Conservation (phyloP, 2,329 filamentous ascomycete genomes). For the Cladophialophora bantiana region DNA sequence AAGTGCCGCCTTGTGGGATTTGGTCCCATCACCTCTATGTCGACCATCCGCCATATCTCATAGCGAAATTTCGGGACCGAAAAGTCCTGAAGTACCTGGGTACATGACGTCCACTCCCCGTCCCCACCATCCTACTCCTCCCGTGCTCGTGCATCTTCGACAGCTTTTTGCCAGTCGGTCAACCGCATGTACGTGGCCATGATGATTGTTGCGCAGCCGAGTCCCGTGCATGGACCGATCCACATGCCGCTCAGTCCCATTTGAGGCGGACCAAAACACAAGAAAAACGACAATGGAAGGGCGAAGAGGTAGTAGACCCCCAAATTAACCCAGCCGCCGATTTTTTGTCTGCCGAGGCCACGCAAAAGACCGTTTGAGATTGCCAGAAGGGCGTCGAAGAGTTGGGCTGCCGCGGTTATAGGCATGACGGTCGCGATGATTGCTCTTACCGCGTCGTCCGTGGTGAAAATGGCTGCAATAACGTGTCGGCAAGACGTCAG, state of each 20-base stretch:
- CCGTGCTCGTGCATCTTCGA: constrained; percentile 55
- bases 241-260: constrained; percentile 78
- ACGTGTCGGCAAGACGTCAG: constrained; percentile 68
- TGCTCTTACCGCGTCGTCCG: constrained; percentile 67
- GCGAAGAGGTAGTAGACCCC: constrained; percentile 80
- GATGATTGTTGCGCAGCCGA: constrained; percentile 78
- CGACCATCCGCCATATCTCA: neutral
- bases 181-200: constrained; percentile 71
- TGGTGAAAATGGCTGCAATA: constrained; percentile 74
- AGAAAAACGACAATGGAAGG: constrained; percentile 74
- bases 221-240: constrained; percentile 66
- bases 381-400: constrained; percentile 76
- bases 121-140: constrained; percentile 32
- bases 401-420: constrained; percentile 77
- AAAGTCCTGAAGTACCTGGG: neutral
- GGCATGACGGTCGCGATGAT: constrained; percentile 71
- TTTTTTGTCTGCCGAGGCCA: constrained; percentile 78
- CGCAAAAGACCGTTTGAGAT: constrained; percentile 78
- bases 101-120: neutral
- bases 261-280: constrained; percentile 69
- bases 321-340: constrained; percentile 81
- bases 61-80: neutral
- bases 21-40: neutral
- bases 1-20: neutral
- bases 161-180: constrained; percentile 59